Base-by-base conservation (phyloP, 441 rosid genomes). In the Corymbia citriodora region DNA sequence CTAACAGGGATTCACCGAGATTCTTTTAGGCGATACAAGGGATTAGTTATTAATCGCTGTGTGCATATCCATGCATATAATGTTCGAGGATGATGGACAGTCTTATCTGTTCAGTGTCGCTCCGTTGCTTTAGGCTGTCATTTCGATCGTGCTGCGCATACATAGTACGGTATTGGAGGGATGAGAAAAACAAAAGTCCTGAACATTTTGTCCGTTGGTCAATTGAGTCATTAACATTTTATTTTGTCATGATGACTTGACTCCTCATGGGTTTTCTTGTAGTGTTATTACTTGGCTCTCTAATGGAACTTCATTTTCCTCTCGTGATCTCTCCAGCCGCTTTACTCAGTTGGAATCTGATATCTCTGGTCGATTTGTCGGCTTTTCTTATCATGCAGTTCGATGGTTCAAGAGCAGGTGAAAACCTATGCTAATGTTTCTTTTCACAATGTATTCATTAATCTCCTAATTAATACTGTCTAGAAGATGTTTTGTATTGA, bases 331-430 rank as follows among this genome's bases (percentile, higher is more conserved):
- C 19, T 87, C 36, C 94, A 94, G 96, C 95, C 90, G 93, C 95
- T 81, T 91, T 93, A 82, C 88, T 92, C 25, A 92, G 93, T 90
- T 93, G 94, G 96, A 94, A 94, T 90, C 89, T 95, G 92, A 91
- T 95, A 40, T 94, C 96, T 90, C 91, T 95, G 90, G 93, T 87
- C 50, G 92, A 94, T 92, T 90, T 95, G 90, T 88, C 86, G 40
- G 92, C 93, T 79, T 94, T 94, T 93, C 94, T 95, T 83, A 87
- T 92, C 87, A 70, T 94, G 89, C 96, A 94, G 89, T 93, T 93
- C 68, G 88, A 82, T 91, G 94, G 94, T 55, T 95, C 94, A 65
- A 94, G 89, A 92, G 89, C 89, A 29, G 95, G 96, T 95, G 93
- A 90, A 79, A 45, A 79, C 29, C 18, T 23, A 14, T 13, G 86